Base-by-base conservation (phyloP, 2,329 filamentous ascomycete genomes). In the Fusarium compactum region DNA sequence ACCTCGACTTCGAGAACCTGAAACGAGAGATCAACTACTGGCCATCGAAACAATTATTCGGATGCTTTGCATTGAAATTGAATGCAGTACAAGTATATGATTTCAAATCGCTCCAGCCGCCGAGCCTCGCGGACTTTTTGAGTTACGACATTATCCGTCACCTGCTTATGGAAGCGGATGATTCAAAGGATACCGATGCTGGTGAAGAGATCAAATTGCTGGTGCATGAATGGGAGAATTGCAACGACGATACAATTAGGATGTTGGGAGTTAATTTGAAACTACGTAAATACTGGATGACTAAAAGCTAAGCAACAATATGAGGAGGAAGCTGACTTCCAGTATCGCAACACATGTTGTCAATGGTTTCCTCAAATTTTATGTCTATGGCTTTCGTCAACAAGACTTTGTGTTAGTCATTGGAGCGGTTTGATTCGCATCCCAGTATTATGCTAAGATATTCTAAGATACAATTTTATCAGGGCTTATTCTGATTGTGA, bases 391-490 rank as follows among this genome's bases (percentile, higher is more conserved):
- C 32, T 34, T 34, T 9, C 15, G 5, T 34, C 32, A 34, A 34
- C 5, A 18, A 34, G 32, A 34, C 1, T 34, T 34, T 6, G 32
- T 18, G 5, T 18, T 16, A 38, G 11, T 38, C 34, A 38, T 38
- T n/a, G 34, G 34, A 18, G 5, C 9, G 34, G 2, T 4, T 38
- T 38, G 9, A n/a, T 18, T 60, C 29, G 7, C 18, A 58, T 16
- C 20, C 20, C 41, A 50, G 43, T 47, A 48, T 30, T 40, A 60
- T 67, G 32, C 64, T 38, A 10, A 47, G 50, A 57, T 56, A 62
- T 60, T 59, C 54, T 70, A 74, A 72, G 47, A 61, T 72, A 65
- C 30, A 46, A 47, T 29, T 67, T 71, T 48, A 64, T n/a, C 70
- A 65, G 58, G 34, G 56, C 59, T 53, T 58, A 22, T 44, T 50